Conservation (phyloP, 2,329 filamentous ascomycete genomes). For the Calonectria pteridis region DNA sequence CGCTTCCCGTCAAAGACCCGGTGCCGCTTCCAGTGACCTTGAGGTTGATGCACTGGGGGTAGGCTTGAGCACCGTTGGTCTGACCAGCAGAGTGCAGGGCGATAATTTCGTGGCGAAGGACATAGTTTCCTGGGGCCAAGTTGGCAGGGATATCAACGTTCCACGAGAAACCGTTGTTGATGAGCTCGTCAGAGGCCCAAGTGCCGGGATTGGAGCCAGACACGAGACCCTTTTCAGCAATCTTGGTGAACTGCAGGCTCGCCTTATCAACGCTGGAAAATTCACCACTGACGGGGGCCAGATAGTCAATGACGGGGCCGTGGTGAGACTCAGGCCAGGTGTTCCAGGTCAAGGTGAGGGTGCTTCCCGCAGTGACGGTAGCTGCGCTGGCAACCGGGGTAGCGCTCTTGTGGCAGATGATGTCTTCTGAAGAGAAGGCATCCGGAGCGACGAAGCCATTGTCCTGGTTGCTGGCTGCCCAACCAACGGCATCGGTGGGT, state of each 20-base stretch:
- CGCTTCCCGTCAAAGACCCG: constrained; percentile 40
- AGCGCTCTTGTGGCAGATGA: constrained; percentile 61
- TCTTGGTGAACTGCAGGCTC: constrained; percentile 70
- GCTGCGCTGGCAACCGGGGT: constrained; percentile 55
- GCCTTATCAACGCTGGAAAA: constrained; percentile 65
- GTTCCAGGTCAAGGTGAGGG: constrained; percentile 72
- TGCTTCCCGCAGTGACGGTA: constrained; percentile 68
- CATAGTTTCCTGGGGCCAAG: constrained; percentile 65
- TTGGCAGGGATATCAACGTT: constrained; percentile 59
- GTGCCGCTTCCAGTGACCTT: constrained; percentile 57
- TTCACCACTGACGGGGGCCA: constrained; percentile 65
- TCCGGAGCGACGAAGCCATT: constrained; percentile 62
- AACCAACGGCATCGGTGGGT: constrained; percentile 50
- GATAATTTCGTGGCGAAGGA: constrained; percentile 68
- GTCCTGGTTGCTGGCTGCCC: constrained; percentile 51
- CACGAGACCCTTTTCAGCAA: constrained; percentile 65
- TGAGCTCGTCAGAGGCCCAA: constrained; percentile 69
- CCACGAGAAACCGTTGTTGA: constrained; percentile 60
- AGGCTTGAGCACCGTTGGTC: constrained; percentile 59
- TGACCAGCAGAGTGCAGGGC: constrained; percentile 63
- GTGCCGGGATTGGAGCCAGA: constrained; percentile 57
- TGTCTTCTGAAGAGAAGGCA: constrained; percentile 54
- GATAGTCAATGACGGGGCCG: constrained; percentile 71
- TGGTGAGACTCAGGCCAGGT: constrained; percentile 75
- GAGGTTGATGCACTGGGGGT: constrained; percentile 66